A percentile compares a stretch with the other conserved stretches of the same genome.
phyloP scores from a whole-genome alignment of 225 moss, liverwort and hornwort genomes.

The Straminergon stramineum region DNA sequence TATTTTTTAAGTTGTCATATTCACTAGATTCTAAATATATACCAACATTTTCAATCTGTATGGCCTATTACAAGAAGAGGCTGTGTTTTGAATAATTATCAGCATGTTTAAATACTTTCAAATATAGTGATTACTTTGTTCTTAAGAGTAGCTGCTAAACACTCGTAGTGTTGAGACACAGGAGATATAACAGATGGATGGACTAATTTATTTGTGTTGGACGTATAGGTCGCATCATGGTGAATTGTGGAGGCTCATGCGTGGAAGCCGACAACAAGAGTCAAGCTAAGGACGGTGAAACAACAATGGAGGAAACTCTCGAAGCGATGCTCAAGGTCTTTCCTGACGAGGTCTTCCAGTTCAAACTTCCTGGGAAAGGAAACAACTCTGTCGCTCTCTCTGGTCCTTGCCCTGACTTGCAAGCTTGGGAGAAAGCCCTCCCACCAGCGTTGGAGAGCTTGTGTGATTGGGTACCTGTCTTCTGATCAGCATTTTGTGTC shows the following conservation, averaged over 20 bases:
- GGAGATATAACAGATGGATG: neutral
- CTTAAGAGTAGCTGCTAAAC: neutral
- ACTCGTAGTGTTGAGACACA: neutral
- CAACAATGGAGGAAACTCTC: constrained; percentile 69
- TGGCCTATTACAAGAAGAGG: neutral
- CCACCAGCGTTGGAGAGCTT: constrained; percentile 38
- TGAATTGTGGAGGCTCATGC: constrained; percentile 90
- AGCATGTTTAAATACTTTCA: neutral
- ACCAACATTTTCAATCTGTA: neutral
- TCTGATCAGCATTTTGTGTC: neutral
- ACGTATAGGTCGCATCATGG: constrained; percentile 55
- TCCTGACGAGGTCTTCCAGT: constrained; percentile 36
- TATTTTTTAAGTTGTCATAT: neutral
- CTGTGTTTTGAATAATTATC: neutral
- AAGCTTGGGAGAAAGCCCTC: constrained; percentile 52
- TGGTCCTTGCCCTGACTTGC: constrained; percentile 53
- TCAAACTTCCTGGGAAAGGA: constrained; percentile 28
- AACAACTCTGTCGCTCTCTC: constrained; percentile 69
- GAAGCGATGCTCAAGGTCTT: constrained; percentile 51
- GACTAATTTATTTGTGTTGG: neutral
- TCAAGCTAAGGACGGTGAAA: constrained; percentile 41
- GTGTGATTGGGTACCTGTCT: constrained; percentile 27
- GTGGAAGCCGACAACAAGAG: constrained; percentile 56
- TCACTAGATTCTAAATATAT: neutral
- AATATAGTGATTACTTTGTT: neutral